Evolutionary conservation across 202 grass and related monocot genomes (phyloP).

Genomic region (Dendrocalamus latiflorus): DNA sequence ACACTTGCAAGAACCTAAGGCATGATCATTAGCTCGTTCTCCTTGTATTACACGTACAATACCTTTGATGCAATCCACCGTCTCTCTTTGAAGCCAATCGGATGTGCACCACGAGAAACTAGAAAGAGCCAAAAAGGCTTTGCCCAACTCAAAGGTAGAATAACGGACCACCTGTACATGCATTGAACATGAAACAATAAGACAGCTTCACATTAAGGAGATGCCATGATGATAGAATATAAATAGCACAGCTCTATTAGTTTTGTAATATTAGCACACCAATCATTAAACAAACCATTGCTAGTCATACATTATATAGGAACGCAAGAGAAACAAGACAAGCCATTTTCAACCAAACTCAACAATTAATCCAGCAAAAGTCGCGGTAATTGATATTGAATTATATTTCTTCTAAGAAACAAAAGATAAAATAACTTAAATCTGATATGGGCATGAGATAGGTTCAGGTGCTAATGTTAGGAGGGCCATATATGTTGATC

Average conservation of each 20-base stretch:
- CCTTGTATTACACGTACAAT: constrained; percentile 17
- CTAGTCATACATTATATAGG: not conserved
- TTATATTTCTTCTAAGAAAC: not conserved
- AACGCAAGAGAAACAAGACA: not conserved
- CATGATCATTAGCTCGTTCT: not conserved
- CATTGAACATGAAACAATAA: constrained; percentile 18
- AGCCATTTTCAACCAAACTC: not conserved
- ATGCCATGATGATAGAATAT: not conserved
- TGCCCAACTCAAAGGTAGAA: constrained; percentile 78
- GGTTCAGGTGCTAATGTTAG: not conserved
- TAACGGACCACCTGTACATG: constrained; percentile 70
- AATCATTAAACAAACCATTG: not conserved
- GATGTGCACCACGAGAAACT: constrained; percentile 55
- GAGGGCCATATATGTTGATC: not conserved
- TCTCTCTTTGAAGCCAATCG: constrained; percentile 79
- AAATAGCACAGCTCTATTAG: not conserved
- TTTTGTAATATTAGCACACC: not conserved
- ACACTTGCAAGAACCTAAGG: not conserved
- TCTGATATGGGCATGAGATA: not conserved
- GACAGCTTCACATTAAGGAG: constrained; percentile 5
- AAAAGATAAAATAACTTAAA: not conserved
- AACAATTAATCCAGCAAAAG: not conserved
- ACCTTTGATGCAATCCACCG: constrained; percentile 82
- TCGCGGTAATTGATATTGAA: not conserved
- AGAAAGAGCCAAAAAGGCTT: constrained; percentile 79